Evolutionary conservation across 768 basidiomycete genomes (phyloP).

Genomic region (Gloeophyllum trabeum): DNA sequence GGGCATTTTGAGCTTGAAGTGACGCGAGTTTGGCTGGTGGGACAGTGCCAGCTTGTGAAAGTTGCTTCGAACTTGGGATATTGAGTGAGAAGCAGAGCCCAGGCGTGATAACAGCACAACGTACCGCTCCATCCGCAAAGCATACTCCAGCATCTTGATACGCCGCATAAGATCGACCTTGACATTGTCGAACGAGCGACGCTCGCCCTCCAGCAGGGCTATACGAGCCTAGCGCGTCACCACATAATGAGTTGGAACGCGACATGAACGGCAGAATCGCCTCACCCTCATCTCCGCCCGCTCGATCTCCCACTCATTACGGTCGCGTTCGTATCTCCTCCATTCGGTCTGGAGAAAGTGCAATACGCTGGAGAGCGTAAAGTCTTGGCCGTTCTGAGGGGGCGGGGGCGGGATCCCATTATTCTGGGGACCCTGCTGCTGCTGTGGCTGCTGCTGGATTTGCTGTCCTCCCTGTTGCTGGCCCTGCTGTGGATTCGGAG

Average conservation of each 20-base stretch:
- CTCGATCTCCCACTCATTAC: slow-evolving; percentile 99
- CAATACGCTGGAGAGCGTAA: slow-evolving; percentile 86
- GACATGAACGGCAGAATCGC: slow-evolving; percentile 10
- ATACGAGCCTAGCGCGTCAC: slow-evolving; percentile 70
- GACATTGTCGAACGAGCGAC: slow-evolving; percentile 93
- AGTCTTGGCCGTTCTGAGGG: slow-evolving; percentile 84
- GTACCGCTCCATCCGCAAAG: slow-evolving; percentile 90
- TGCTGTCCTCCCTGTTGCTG: slow-evolving; percentile 43
- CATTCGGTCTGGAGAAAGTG: slow-evolving; percentile 98
- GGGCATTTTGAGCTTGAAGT: slow-evolving; percentile 41
- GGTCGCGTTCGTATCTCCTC: slow-evolving; percentile 93
- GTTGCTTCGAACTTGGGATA: slow-evolving; percentile 72
- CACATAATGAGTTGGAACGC: slow-evolving; percentile 8
- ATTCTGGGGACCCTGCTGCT: slow-evolving; percentile 35
- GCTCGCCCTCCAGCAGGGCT: slow-evolving; percentile 92
- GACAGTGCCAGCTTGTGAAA: slow-evolving; percentile 45
- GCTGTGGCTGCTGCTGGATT: slow-evolving; percentile 37
- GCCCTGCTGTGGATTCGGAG: slow-evolving; percentile 30
- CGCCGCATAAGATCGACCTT: slow-evolving; percentile 92
- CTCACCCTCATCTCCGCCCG: slow-evolving; percentile 96
- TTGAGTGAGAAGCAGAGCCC: slow-evolving; percentile 14
- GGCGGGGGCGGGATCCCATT: slow-evolving; percentile 60
- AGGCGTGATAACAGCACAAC: slow-evolving; percentile 16
- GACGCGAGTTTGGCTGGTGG: slow-evolving; percentile 57
- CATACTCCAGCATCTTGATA: slow-evolving; percentile 99